A percentile compares a stretch with the other conserved stretches of the same genome.
Evolutionary conservation across 108 stramenopile species (phyloP).

Genomic region (Discostella stelligeroides): DNA sequence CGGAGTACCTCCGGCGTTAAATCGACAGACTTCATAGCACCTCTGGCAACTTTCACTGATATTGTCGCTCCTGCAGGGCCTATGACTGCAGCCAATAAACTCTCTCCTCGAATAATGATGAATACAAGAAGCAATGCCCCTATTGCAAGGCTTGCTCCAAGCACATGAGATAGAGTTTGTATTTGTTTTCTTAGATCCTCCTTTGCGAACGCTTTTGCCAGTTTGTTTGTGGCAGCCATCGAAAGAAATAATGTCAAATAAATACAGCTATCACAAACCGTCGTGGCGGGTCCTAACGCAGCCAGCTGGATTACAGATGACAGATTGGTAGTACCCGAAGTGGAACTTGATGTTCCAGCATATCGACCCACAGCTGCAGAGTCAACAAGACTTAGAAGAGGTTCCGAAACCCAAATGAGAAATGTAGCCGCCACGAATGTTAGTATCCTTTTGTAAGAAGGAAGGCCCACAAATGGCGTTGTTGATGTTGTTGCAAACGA

Average conservation of each 20-base stretch:
- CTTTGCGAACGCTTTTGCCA: constrained; percentile 77
- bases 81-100: constrained; percentile 56
- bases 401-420: constrained; percentile 89
- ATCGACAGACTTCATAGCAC: constrained; percentile 16
- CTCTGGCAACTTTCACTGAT: constrained; percentile 24
- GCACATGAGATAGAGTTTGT: constrained; percentile 60
- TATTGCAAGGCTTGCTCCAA: constrained; percentile 65
- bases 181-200: constrained; percentile 46
- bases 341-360: constrained; percentile 28
- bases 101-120: constrained; percentile 47
- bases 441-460: constrained; percentile 63
- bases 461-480: constrained; percentile 50
- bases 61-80: constrained; percentile 48
- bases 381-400: constrained; percentile 92
- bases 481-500: constrained; percentile 9
- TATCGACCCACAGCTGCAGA: constrained; percentile 86
- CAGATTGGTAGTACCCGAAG: constrained; percentile 28
- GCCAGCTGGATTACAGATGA: constrained; percentile 80
- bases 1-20: constrained; percentile 43
- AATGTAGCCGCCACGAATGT: constrained; percentile 74
- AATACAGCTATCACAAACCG: constrained; percentile 79
- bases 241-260: constrained; percentile 89
- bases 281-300: constrained; percentile 93
- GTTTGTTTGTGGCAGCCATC: constrained; percentile 91
- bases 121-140: constrained; percentile 55